Conservation (phyloP, 768 basidiomycete genomes). For the Xerocomus spinulosus region DNA sequence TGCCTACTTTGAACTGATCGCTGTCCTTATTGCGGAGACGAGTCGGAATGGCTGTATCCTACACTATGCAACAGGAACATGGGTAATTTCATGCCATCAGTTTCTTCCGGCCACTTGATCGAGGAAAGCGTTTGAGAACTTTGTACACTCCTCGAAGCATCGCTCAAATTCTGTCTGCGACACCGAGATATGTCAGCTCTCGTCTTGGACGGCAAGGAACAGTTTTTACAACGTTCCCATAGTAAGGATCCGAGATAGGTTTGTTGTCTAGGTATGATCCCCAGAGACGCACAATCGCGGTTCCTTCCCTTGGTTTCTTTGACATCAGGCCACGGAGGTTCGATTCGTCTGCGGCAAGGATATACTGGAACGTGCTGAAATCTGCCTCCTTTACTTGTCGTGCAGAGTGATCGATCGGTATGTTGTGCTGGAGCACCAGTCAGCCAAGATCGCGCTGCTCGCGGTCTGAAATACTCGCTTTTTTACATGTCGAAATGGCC, state of each 20-base stretch:
- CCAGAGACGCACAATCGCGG: slow-evolving; percentile 71
- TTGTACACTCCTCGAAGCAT: slow-evolving; percentile 72
- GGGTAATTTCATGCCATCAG: slow-evolving; percentile 2
- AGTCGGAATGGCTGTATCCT: slow-evolving; percentile 4
- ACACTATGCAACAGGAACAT: slow-evolving; percentile 3
- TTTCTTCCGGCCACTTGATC: slow-evolving; percentile 50
- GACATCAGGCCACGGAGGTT: slow-evolving; percentile 63
- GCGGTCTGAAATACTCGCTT: slow-evolving; percentile 38
- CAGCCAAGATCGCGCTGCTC: neutral
- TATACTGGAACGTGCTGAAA: slow-evolving; percentile 74
- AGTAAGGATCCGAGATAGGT: slow-evolving; percentile 84
- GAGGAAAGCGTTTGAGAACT: slow-evolving; percentile 73
- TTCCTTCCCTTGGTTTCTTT: slow-evolving; percentile 48
- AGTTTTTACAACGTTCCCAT: slow-evolving; percentile 56
- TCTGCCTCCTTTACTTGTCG: slow-evolving; percentile 64
- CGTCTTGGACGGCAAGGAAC: neutral
- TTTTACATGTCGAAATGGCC: slow-evolving; percentile 64
- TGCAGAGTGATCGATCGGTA: slow-evolving; percentile 66
- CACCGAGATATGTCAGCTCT: slow-evolving; percentile 2
- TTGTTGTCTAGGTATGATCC: slow-evolving; percentile 69
- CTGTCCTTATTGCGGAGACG: neutral
- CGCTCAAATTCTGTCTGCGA: slow-evolving; percentile 62
- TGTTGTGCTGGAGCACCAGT: slow-evolving; percentile 48
- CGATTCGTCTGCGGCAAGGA: slow-evolving; percentile 78
- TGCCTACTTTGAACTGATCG: slow-evolving; percentile 65